phyloP scores from a whole-genome alignment of 768 basidiomycete species.

The Tulasnella sp. region DNA sequence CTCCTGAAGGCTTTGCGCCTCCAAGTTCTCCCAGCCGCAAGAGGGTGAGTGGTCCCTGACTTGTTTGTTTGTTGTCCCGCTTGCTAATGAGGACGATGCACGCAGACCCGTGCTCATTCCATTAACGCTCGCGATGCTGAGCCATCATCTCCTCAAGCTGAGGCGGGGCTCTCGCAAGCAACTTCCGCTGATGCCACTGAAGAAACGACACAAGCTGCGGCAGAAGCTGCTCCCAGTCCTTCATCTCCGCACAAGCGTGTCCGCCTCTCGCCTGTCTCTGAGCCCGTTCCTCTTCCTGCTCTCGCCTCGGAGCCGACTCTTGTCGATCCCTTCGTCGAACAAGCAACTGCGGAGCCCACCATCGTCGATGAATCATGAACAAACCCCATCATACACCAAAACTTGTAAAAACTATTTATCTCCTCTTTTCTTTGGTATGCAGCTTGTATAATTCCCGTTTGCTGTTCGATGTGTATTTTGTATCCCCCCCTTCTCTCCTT shows the following conservation, averaged over 20 bases:
- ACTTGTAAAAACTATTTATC: too few relatives aligned
- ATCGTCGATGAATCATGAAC: too few relatives aligned
- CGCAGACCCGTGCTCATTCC: slow-evolving; percentile 2
- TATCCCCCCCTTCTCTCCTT: too few relatives aligned
- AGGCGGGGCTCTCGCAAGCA: background rate
- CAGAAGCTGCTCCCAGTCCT: background rate
- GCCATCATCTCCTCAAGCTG: background rate
- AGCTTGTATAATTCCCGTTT: too few relatives aligned
- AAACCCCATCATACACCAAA: too few relatives aligned
- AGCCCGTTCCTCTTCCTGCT: background rate
- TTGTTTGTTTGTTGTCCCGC: background rate
- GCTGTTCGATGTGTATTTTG: too few relatives aligned
- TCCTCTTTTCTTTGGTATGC: too few relatives aligned
- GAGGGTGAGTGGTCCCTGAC: background rate
- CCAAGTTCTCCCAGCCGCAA: background rate
- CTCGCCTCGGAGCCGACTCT: background rate
- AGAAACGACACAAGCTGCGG: background rate
- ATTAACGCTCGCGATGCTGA: background rate
- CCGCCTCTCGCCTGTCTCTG: background rate
- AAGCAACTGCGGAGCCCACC: too few relatives aligned
- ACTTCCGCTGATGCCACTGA: background rate
- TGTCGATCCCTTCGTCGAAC: slow-evolving; percentile 2
- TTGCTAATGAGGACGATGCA: background rate
- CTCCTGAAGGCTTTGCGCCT: background rate
- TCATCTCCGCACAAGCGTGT: slow-evolving; percentile 4